Evolutionary conservation across 306 rosid species (phyloP).

Genomic region (Cyamopsis tetragonoloba): DNA sequence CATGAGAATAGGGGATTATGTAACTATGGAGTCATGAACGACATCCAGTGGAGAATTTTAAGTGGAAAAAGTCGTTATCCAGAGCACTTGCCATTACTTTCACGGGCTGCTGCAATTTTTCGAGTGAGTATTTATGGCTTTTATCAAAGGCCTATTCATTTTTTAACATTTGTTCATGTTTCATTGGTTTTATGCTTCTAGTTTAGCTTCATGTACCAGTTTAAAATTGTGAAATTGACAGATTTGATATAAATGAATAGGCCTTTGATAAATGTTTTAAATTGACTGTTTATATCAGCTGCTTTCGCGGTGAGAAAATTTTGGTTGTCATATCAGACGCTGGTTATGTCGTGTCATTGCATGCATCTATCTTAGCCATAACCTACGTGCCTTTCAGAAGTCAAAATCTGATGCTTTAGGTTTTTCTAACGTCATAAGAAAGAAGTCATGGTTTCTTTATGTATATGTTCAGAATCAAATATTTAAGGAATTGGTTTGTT

Average conservation of each 20-base stretch:
- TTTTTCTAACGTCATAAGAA: neutral
- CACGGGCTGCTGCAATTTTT: constrained; percentile 91
- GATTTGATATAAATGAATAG: neutral
- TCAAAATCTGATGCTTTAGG: neutral
- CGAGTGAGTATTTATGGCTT: constrained; percentile 57
- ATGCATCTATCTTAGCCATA: constrained; percentile 3
- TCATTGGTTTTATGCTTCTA: neutral
- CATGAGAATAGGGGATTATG: constrained; percentile 65
- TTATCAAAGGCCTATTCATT: no score
- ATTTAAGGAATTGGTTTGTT: neutral
- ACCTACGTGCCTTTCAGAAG: no score
- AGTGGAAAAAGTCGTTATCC: constrained; percentile 93
- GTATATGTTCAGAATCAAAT: neutral
- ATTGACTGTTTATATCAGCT: no score
- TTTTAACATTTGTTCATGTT: neutral
- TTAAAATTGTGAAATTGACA: neutral
- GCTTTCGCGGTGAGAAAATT: neutral
- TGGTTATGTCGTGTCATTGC: neutral
- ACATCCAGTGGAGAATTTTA: constrained; percentile 85
- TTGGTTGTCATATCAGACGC: neutral
- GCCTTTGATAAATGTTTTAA: neutral
- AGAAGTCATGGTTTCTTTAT: neutral
- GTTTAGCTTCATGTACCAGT: neutral
- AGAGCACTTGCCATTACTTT: constrained; percentile 87
- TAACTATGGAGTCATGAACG: constrained; percentile 45